Evolutionary conservation across 257 asterid genomes (phyloP).

Genomic region (Przewalskia tangutica): DNA sequence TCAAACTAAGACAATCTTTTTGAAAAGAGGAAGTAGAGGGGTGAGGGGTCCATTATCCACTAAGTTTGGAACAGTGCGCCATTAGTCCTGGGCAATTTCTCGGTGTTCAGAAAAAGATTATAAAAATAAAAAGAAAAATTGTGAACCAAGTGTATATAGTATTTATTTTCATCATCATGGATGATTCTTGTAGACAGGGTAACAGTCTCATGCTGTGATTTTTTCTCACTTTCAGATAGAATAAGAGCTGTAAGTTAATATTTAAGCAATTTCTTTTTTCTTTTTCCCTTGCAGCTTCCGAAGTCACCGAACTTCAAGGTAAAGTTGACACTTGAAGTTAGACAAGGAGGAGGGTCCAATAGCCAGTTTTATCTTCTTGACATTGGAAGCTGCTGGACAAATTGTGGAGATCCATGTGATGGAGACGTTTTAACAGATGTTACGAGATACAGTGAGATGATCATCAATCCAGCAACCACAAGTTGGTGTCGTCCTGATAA

Average conservation of each 20-base stretch:
- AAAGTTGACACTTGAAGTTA: conserved; percentile 48
- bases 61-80: background rate
- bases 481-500: conserved; percentile 71
- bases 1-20: too few species aligned
- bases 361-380: conserved; percentile 77
- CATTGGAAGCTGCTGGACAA: conserved; percentile 87
- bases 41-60: background rate
- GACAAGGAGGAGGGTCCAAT: conserved; percentile 71
- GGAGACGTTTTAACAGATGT: conserved; percentile 72
- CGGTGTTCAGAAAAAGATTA: background rate
- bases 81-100: background rate
- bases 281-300: conserved; percentile 36
- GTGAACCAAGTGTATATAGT: background rate
- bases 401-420: conserved; percentile 62
- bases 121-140: background rate
- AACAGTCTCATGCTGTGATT: background rate
- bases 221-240: background rate
- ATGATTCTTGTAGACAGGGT: background rate
- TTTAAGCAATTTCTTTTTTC: background rate
- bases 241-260: background rate
- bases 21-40: background rate
- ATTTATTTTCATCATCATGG: background rate
- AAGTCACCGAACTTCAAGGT: conserved; percentile 78
- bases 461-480: conserved; percentile 66
- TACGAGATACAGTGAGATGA: conserved; percentile 82